These are phyloP conservation scores for Backusella parvicylindrica DNA, from an alignment of 192 early-diverging fungal genomes.

Conservation along the genomic window DNA sequence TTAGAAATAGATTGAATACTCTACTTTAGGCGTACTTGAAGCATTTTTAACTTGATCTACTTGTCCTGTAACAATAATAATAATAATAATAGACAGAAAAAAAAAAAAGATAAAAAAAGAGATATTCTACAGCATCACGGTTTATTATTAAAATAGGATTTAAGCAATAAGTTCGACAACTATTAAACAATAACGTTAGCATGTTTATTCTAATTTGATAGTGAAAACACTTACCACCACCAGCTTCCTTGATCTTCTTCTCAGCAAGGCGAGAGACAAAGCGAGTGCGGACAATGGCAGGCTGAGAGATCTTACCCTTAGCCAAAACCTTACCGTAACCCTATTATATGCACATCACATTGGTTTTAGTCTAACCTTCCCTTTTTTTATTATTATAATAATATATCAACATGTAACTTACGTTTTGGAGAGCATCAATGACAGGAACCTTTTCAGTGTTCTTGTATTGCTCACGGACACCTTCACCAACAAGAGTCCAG, in stretches of 20 bases:
- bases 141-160: slow-evolving; percentile 19
- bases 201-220: not conserved
- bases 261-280: slow-evolving; percentile 91
- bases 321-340: slow-evolving; percentile 96
- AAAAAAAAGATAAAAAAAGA: not conserved
- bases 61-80: not conserved
- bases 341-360: slow-evolving; percentile 35
- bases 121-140: not conserved
- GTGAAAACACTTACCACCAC: slow-evolving; percentile 60
- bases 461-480: slow-evolving; percentile 77
- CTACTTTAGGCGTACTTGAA: not conserved
- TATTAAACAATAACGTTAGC: not conserved
- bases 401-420: not conserved
- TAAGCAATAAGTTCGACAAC: slow-evolving; percentile 59
- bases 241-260: slow-evolving; percentile 98
- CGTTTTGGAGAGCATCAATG: slow-evolving; percentile 75
- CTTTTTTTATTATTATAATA: not conserved
- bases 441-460: slow-evolving; percentile 91
- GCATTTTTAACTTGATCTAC: no score
- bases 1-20: not conserved
- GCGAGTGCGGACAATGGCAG: slow-evolving; percentile 95
- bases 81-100: not conserved
- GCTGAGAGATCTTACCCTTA: slow-evolving; percentile 88
- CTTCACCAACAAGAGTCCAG: slow-evolving; percentile 87
- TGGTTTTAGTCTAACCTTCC: no score